phyloP scores from a whole-genome alignment of 2,329 filamentous ascomycete species.

The Rutstroemia sp. region DNA sequence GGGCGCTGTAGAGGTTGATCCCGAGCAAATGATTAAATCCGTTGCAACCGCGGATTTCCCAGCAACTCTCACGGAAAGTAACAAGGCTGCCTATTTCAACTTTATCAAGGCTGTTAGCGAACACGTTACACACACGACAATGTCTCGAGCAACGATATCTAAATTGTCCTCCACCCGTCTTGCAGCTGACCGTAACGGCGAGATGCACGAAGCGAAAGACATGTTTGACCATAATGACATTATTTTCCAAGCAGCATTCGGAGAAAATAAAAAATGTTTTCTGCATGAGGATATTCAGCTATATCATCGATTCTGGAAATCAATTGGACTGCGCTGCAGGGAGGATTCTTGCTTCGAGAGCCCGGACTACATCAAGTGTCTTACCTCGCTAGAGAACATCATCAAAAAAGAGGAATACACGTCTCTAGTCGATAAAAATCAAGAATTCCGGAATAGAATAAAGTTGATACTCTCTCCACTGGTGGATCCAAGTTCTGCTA shows the following conservation, averaged over 20 bases:
- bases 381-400: background rate
- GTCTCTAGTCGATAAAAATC: background rate
- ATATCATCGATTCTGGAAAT: constrained; percentile 16
- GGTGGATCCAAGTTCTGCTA: constrained; percentile 6
- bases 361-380: constrained; percentile 19
- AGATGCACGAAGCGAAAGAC: constrained; percentile 11
- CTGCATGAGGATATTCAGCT: constrained; percentile 15
- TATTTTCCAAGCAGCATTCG: constrained; percentile 26
- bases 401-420: background rate
- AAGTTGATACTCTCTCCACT: constrained; percentile 13
- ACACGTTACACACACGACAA: background rate
- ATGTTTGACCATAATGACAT: constrained; percentile 22
- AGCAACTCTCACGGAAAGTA: constrained; percentile 1
- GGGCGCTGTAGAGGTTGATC: background rate
- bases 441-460: background rate
- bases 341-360: constrained; percentile 3
- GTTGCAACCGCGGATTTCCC: background rate
- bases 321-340: constrained; percentile 15
- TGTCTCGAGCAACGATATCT: background rate
- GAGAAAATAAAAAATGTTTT: constrained; percentile 15
- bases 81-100: background rate
- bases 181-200: constrained; percentile 16
- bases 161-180: background rate
- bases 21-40: background rate
- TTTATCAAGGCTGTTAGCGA: constrained; percentile 9